Conservation (phyloP, 768 basidiomycete genomes). For the Gymnopilus dilepis region DNA sequence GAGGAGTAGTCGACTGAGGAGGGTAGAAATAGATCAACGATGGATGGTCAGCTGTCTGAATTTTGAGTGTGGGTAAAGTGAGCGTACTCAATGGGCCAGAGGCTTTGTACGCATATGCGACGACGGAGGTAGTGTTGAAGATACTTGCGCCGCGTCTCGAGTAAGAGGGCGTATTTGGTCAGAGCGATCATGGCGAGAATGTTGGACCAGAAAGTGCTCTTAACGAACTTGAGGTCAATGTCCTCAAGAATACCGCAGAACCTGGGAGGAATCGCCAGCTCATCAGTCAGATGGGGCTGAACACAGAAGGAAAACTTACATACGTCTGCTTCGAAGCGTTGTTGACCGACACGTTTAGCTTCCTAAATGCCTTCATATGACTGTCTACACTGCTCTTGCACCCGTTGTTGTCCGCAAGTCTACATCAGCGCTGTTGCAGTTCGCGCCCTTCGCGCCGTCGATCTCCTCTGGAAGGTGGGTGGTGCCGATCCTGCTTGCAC, state of each 20-base stretch:
- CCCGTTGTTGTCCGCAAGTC: conserved; percentile 48
- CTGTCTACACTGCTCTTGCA: conserved; percentile 51
- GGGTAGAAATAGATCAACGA: too few species aligned
- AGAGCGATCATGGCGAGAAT: conserved; percentile 64
- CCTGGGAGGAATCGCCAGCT: conserved; percentile 23
- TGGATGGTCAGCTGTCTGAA: too few species aligned
- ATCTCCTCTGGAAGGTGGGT: conserved; percentile 61
- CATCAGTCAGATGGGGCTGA: not conserved
- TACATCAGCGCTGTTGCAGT: conserved; percentile 42
- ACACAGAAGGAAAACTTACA: conserved; percentile 6
- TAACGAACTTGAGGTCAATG: conserved; percentile 56
- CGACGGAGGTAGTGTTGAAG: conserved; percentile 67
- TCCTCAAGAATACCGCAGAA: conserved; percentile 50
- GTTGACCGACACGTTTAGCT: conserved; percentile 62
- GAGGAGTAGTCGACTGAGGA: too few species aligned
- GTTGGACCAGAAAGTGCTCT: conserved; percentile 60
- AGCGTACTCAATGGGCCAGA: too few species aligned
- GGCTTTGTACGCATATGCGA: conserved; percentile 42
- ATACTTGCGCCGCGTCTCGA: conserved; percentile 61
- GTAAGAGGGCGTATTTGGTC: conserved; percentile 59
- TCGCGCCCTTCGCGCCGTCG: conserved; percentile 55
- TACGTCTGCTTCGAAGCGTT: conserved; percentile 59
- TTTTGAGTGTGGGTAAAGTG: too few species aligned
- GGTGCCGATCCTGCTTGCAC: conserved; percentile 53
- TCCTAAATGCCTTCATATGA: conserved; percentile 50